Conservation (phyloP, 225 moss, liverwort and hornwort species). For the Polytrichum formosum region DNA sequence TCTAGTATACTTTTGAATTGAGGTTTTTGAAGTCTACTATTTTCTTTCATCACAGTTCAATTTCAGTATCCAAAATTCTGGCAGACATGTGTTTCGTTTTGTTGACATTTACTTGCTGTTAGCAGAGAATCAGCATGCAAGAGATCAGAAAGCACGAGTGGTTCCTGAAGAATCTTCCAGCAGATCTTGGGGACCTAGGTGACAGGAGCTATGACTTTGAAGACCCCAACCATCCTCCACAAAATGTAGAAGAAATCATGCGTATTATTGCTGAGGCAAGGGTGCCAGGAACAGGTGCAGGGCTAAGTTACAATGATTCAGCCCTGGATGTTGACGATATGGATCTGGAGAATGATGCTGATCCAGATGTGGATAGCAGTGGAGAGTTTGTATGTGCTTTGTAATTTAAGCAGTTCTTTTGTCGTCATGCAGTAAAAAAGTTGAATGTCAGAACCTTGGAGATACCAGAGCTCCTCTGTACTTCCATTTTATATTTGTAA, state of each 20-base stretch:
- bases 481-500: too few relatives aligned
- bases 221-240: conserved; percentile 94
- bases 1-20: too few relatives aligned
- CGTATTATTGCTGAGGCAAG: conserved; percentile 59
- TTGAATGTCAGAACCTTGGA: too few relatives aligned
- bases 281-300: conserved; percentile 28
- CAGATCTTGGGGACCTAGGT: conserved; percentile 61
- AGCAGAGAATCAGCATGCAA: conserved; percentile 75
- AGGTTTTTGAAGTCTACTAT: too few relatives aligned
- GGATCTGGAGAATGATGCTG: conserved; percentile 75
- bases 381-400: conserved; percentile 97
- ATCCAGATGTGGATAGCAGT: conserved; percentile 79
- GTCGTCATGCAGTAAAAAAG: too few relatives aligned
- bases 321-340: conserved; percentile 74
- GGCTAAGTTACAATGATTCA: conserved; percentile 54
- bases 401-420: conserved; percentile 22
- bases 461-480: too few relatives aligned
- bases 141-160: conserved; percentile 95
- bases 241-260: conserved; percentile 92
- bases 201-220: conserved; percentile 88
- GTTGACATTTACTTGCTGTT: background rate
- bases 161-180: conserved; percentile 91
- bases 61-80: too few relatives aligned
- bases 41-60: too few relatives aligned
- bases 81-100: too few relatives aligned